A percentile compares a stretch with the other conserved stretches of the same genome.
Conservation (phyloP, 352 stramenopile genomes). For the Phytophthora quininea region DNA sequence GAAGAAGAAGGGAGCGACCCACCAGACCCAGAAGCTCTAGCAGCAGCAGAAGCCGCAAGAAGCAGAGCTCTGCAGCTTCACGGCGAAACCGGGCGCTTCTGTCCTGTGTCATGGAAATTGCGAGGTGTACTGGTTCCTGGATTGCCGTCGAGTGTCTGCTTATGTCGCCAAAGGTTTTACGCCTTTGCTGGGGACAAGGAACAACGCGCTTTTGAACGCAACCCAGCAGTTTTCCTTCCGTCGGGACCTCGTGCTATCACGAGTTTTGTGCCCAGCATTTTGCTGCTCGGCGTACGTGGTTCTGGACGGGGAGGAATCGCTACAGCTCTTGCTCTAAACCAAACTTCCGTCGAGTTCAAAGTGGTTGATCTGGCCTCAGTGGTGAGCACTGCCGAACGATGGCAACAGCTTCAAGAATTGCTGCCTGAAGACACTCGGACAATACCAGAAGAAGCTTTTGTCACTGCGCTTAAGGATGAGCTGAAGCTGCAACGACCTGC, state of each 20-base stretch:
- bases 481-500: conserved; percentile 12
- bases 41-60: conserved; percentile 19
- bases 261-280: conserved; percentile 43
- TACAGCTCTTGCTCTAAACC: conserved; percentile 4
- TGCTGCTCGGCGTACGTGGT: conserved; percentile 62
- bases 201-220: conserved; percentile 50
- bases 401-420: conserved; percentile 26
- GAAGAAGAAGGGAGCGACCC: conserved; percentile 6
- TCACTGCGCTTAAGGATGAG: conserved; percentile 23
- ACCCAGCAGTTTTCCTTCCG: conserved; percentile 55
- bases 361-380: conserved; percentile 25
- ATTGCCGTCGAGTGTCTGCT: conserved; percentile 38
- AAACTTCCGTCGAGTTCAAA: conserved; percentile 12
- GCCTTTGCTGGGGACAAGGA: conserved; percentile 55
- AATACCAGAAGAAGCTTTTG: conserved; percentile 21
- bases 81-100: conserved; percentile 66
- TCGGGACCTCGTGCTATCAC: conserved; percentile 26
- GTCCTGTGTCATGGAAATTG: conserved; percentile 59
- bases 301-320: conserved; percentile 22
- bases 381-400: conserved; percentile 9
- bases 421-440: conserved; percentile 29
- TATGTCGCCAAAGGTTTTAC: conserved; percentile 57
- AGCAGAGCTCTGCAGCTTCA: conserved; percentile 28
- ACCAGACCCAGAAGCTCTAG: conserved; percentile 17
- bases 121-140: conserved; percentile 53